Conservation (phyloP, 108 stramenopile species). For the Conticribra weissflogii region DNA sequence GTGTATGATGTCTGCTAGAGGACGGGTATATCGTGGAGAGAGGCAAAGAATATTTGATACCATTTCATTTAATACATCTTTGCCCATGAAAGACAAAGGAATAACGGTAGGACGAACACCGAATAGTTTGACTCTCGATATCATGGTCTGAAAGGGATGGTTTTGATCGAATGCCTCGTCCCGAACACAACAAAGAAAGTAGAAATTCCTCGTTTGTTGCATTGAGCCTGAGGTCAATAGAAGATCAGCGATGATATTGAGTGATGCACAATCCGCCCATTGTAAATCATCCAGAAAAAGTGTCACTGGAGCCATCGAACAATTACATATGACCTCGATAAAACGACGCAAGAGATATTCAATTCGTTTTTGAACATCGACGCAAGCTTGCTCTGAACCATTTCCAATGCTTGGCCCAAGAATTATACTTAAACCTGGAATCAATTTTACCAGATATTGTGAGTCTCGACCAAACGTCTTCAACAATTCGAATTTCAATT, state of each 20-base stretch:
- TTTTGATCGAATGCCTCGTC: too few species aligned
- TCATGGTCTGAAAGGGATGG: too few species aligned
- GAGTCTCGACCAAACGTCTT: slow-evolving; percentile 3
- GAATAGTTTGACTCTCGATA: neutral
- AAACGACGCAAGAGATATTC: slow-evolving; percentile 19
- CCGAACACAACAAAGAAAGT: too few species aligned
- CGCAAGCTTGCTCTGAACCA: neutral
- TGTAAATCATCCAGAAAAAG: slow-evolving; percentile 34
- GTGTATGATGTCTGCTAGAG: slow-evolving; percentile 18
- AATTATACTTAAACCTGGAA: slow-evolving; percentile 14
- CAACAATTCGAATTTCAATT: neutral
- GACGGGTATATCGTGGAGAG: slow-evolving; percentile 1
- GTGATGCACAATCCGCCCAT: slow-evolving; percentile 21
- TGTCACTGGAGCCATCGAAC: neutral
- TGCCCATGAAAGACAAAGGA: slow-evolving; percentile 5
- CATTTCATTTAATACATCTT: slow-evolving; percentile 10
- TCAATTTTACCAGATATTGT: neutral
- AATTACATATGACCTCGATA: slow-evolving; percentile 8
- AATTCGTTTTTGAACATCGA: slow-evolving; percentile 15
- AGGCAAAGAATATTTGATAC: slow-evolving; percentile 20
- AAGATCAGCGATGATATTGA: too few species aligned
- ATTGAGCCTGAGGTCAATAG: too few species aligned
- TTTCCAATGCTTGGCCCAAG: neutral
- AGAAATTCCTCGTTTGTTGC: too few species aligned
- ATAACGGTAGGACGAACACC: slow-evolving; percentile 5